These are phyloP conservation scores for Fusarium avenaceum DNA, from an alignment of 2,329 filamentous ascomycete genomes.

Conservation along the genomic window DNA sequence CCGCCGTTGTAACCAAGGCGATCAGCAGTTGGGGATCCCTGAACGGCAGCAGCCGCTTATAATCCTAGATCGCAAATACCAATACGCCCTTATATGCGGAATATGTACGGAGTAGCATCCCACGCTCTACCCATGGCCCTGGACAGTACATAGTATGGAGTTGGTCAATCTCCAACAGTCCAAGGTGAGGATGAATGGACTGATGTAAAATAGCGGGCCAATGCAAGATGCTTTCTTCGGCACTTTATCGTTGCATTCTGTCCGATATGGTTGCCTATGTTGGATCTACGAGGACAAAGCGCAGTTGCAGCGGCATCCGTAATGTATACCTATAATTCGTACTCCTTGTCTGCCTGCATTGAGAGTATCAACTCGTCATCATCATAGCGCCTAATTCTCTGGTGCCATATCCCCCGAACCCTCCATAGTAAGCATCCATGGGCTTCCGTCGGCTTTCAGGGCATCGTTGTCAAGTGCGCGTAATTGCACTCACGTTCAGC, in stretches of 20 bases:
- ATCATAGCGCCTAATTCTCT: conserved; percentile 24
- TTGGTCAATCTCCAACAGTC: background rate
- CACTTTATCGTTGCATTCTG: conserved; percentile 14
- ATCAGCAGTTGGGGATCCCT: conserved; percentile 41
- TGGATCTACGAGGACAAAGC: conserved; percentile 18
- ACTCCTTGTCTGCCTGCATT: conserved; percentile 17
- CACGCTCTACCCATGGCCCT: conserved; percentile 12
- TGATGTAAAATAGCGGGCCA: conserved; percentile 5
- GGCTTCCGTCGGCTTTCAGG: conserved; percentile 33
- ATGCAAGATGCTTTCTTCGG: conserved; percentile 18
- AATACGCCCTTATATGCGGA: background rate
- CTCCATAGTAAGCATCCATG: conserved; percentile 22
- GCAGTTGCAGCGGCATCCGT: conserved; percentile 11
- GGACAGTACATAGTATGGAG: background rate
- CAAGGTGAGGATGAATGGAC: background rate
- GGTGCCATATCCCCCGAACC: conserved; percentile 14
- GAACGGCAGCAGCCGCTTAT: conserved; percentile 44
- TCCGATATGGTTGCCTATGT: conserved; percentile 8
- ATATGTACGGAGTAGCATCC: conserved; percentile 16
- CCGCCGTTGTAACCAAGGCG: conserved; percentile 22
- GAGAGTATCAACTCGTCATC: conserved; percentile 35
- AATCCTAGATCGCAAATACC: conserved; percentile 31
- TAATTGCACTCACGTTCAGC: conserved; percentile 18
- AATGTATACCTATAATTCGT: background rate
- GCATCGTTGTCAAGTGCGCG: conserved; percentile 12